A percentile compares a stretch with the other conserved stretches of the same genome.
Conservation (phyloP, 192 early-diverging fungal genomes). For the Thamnidium elegans region DNA sequence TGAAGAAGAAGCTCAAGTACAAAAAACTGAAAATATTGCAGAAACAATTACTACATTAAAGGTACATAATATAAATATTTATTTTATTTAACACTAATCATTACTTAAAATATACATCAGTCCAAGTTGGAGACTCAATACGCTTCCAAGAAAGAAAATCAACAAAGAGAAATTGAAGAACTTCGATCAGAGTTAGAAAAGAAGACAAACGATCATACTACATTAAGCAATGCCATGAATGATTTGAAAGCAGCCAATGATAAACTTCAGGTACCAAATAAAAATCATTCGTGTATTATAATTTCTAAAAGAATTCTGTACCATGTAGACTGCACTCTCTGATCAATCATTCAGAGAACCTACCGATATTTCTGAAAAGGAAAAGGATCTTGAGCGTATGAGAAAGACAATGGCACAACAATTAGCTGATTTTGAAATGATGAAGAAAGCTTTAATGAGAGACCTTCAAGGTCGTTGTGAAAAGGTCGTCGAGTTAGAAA, state of each 20-base stretch:
- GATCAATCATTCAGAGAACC: constrained; percentile 18
- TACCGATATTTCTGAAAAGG: constrained; percentile 46
- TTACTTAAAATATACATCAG: constrained; percentile 31
- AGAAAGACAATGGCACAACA: constrained; percentile 43
- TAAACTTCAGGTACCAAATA: constrained; percentile 11
- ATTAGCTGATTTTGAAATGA: constrained; percentile 90
- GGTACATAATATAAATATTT: background rate
- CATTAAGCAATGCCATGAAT: constrained; percentile 52
- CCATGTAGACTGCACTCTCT: constrained; percentile 15
- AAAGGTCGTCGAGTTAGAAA: constrained; percentile 96
- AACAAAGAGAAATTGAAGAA: constrained; percentile 73
- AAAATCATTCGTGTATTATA: constrained; percentile 23
- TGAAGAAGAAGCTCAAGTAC: constrained; percentile 54
- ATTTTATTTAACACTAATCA: background rate
- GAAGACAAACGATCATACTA: constrained; percentile 67
- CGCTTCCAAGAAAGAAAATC: constrained; percentile 69
- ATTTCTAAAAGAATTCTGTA: too few relatives aligned
- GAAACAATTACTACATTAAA: constrained; percentile 80
- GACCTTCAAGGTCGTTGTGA: constrained; percentile 97
- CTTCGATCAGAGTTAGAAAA: constrained; percentile 66
- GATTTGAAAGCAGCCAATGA: constrained; percentile 63
- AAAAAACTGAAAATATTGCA: constrained; percentile 51
- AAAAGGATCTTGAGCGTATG: constrained; percentile 76
- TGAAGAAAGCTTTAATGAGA: constrained; percentile 97
- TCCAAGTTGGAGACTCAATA: constrained; percentile 84